A percentile compares a stretch with the other conserved stretches of the same genome.
Evolutionary conservation across 2,329 filamentous ascomycete genomes (phyloP).

Genomic region (Helicocarpus griseus): DNA sequence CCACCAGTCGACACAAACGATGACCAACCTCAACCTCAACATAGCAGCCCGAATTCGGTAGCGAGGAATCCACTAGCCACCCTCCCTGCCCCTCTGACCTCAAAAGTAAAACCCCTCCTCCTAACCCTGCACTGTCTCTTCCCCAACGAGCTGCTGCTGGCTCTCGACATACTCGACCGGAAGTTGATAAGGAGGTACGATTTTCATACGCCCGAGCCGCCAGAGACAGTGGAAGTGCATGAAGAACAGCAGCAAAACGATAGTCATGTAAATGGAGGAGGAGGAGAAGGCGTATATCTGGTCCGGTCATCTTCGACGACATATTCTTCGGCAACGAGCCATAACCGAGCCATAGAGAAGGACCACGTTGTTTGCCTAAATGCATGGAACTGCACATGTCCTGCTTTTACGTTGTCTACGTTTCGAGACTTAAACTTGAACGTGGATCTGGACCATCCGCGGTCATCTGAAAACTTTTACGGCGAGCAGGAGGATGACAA

Average conservation of each 20-base stretch:
- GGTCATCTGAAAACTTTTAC: no score
- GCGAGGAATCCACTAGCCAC: constrained; percentile 7
- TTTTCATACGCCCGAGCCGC: not conserved
- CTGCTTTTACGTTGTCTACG: constrained; percentile 66
- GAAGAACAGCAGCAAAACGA: constrained; percentile 1
- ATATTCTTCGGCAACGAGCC: constrained; percentile 12
- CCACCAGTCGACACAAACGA: not conserved
- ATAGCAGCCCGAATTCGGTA: not conserved
- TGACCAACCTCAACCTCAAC: not conserved
- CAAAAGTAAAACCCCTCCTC: constrained; percentile 47
- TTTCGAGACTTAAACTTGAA: constrained; percentile 43
- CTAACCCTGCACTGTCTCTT: constrained; percentile 78
- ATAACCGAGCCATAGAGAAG: constrained; percentile 11
- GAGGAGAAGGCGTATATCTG: constrained; percentile 42
- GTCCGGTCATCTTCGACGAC: constrained; percentile 48
- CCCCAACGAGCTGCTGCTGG: constrained; percentile 68
- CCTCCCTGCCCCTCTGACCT: constrained; percentile 8
- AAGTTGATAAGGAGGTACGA: constrained; percentile 48
- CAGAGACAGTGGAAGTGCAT: not conserved
- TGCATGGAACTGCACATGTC: constrained; percentile 86
- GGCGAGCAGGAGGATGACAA: constrained; percentile 3
- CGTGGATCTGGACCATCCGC: no score
- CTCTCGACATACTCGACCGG: constrained; percentile 79
- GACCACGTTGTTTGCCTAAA: constrained; percentile 61
- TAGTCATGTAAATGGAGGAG: constrained; percentile 12